Evolutionary conservation across 2,329 filamentous ascomycete species (phyloP).

Genomic region (Curvularia lunata): DNA sequence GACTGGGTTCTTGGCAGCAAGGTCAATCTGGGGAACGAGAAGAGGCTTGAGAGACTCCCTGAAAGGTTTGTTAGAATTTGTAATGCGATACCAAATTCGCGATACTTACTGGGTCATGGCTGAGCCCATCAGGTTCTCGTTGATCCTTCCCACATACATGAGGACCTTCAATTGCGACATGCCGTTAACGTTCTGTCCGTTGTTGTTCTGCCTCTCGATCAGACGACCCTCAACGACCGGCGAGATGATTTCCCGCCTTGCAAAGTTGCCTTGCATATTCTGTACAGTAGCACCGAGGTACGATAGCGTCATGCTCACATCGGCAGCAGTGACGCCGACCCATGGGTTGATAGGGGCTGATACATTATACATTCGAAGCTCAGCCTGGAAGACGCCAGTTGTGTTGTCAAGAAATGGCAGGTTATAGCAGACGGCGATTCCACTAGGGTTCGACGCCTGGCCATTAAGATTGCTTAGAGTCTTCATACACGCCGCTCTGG

Average conservation of each 20-base stretch:
- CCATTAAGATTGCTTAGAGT: conserved; percentile 62
- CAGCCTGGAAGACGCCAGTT: conserved; percentile 76
- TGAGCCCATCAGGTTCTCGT: conserved; percentile 60
- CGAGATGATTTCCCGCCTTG: conserved; percentile 40
- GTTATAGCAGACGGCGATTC: conserved; percentile 83
- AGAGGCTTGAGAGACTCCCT: conserved; percentile 67
- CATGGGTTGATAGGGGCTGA: conserved; percentile 62
- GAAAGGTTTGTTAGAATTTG: conserved; percentile 19
- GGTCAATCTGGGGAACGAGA: conserved; percentile 71
- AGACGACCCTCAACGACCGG: conserved; percentile 35
- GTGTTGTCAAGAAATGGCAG: conserved; percentile 71
- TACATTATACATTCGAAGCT: conserved; percentile 75
- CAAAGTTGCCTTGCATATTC: conserved; percentile 43
- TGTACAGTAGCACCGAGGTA: conserved; percentile 53
- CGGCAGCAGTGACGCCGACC: conserved; percentile 48
- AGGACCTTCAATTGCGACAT: conserved; percentile 63
- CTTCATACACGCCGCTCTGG: conserved; percentile 62
- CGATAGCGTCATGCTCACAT: conserved; percentile 52
- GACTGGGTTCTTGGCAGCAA: conserved; percentile 61
- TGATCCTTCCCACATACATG: conserved; percentile 72
- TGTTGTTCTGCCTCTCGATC: conserved; percentile 36
- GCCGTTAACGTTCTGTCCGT: conserved; percentile 31
- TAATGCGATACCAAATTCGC: not conserved
- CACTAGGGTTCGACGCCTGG: conserved; percentile 72
- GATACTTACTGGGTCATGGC: conserved; percentile 66